Base-by-base conservation (phyloP, 805 yeast species). In the Candida maris region DNA sequence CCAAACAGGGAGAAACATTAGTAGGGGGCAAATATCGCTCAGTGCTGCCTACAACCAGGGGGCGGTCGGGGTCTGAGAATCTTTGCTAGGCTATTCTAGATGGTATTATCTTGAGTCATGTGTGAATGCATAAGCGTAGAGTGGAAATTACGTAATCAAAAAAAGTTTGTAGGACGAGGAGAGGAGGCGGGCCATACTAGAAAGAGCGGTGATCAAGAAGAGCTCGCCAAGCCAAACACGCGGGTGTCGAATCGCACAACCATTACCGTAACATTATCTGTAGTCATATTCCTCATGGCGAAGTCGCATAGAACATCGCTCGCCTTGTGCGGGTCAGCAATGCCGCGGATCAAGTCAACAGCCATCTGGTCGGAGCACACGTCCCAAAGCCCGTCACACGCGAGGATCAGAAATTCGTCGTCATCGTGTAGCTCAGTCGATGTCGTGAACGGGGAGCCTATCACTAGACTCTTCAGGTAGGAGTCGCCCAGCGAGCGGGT, bases 361-460 rank as follows among this genome's bases (percentile, higher is more conserved):
- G 97, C 97, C 38, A 76, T 75, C 45, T 77, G 83, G 56, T 93
- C 98, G 6, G 79, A 70, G 34, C 89, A 73, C 4, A 91, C 97
- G 59, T 91, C 98, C 97, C 97, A 91, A 8, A 91, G 65, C 0
- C 98, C 98, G 61, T 91, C 98, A 59, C 97, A 93, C 0, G 97
- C 97, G 41, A 91, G 65, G 33, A 91, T 88, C 52, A 91, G 59
- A 54, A 85, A 86, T 48, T 83, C 83, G 57, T 89, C 96, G 8
- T 64, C 67, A 1, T 60, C 61, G 17, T 70, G 70, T 20, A 93
- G 67, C 51, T 80, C 87, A 1, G 95, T 87, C 30, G 87, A 77
- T 0, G 97, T 86, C 0, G 98, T 91, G 55, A 82, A 91, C 1
- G 98, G 98, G 37, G 79, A 77, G 0, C 96, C 96, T 21, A 87